Percentiles rank a stretch among this genome's conserved stretches.
Conservation (phyloP, 139 green algal genomes). For the Bryopsis sp. region DNA sequence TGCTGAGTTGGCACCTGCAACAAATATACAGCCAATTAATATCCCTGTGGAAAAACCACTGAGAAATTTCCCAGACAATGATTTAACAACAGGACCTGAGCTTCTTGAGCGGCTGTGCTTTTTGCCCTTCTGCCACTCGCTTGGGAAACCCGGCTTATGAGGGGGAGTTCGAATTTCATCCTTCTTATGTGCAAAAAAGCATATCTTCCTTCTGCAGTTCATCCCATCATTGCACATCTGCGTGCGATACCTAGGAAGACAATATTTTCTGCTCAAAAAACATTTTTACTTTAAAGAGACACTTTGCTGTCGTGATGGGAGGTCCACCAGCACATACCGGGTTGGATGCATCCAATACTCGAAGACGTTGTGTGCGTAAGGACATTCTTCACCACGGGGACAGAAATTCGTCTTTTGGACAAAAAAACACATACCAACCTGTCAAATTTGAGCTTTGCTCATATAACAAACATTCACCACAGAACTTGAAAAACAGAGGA, state of each 20-base stretch:
- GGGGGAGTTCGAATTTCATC: constrained; percentile 65
- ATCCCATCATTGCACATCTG: constrained; percentile 87
- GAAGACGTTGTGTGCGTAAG: constrained; percentile 84
- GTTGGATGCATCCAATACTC: constrained; percentile 88
- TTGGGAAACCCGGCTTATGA: constrained; percentile 22
- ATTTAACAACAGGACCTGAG: not conserved
- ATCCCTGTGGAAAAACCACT: too few relatives aligned
- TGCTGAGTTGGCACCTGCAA: too few relatives aligned
- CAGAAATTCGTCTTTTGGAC: constrained; percentile 48
- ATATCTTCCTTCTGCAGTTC: constrained; percentile 66
- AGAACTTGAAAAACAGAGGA: too few relatives aligned
- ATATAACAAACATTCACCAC: too few relatives aligned
- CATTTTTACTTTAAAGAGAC: not conserved
- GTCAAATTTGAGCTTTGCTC: too few relatives aligned
- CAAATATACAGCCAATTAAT: too few relatives aligned
- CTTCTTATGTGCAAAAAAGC: constrained; percentile 88
- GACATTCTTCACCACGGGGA: constrained; percentile 59
- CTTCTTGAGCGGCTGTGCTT: constrained; percentile 8
- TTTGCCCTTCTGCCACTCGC: constrained; percentile 16
- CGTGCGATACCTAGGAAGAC: constrained; percentile 61
- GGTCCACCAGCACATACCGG: constrained; percentile 19
- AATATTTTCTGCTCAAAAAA: not conserved
- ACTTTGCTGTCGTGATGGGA: not conserved
- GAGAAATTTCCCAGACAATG: too few relatives aligned
- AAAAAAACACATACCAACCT: too few relatives aligned